Evolutionary conservation across 148 eudicot species (phyloP), one percentile per base, ranked within the genome.

Genomic region (Chenopodium formosanum): DNA sequence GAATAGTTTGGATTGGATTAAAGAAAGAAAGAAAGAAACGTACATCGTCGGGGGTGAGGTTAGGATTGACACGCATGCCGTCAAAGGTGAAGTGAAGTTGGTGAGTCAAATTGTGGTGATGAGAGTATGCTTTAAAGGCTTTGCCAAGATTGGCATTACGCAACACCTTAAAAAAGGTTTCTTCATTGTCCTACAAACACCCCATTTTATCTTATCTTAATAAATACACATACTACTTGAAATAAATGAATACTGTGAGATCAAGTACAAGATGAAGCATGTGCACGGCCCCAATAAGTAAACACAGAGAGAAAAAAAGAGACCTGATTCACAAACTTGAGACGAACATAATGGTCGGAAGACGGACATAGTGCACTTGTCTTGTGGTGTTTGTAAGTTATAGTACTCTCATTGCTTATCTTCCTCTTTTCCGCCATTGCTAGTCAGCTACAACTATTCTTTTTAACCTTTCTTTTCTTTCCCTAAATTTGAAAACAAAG

Each of bases 271-370:
- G 44, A 40, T 40, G 44, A 40, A 40, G 44, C 44, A 40, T 40
- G 44, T 40, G 44, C 44, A 40, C 6, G 44, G 44, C 44, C 44
- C 44, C 2, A 70, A 27, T 27, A 70, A 16, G 17, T 23, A 11
- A 2, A 77, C 53, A 37, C 40, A 20, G 31, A 10, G 31, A 73
- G 52, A 16, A 20, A 72, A 32, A 3, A 23, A 0, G 4, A 29
- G 34, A 80, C 82, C 82, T 80, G 82, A 58, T 71, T 32, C 22
- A 80, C 76, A 60, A 80, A 80, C 67, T 80, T 80, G 75, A 71
- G 1, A 20, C 48, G 16, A 40, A 80, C 27, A 60, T 5, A 60
- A 9, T 40, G 44, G 44, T 63, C 13, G 63, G 27, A 34, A 17
- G 44, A 40, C 7, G 44, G 7, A 37, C 44, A 37, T 5, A 37